Base-by-base conservation (phyloP, 2,329 filamentous ascomycete genomes). In the Beauveria bassiana region DNA sequence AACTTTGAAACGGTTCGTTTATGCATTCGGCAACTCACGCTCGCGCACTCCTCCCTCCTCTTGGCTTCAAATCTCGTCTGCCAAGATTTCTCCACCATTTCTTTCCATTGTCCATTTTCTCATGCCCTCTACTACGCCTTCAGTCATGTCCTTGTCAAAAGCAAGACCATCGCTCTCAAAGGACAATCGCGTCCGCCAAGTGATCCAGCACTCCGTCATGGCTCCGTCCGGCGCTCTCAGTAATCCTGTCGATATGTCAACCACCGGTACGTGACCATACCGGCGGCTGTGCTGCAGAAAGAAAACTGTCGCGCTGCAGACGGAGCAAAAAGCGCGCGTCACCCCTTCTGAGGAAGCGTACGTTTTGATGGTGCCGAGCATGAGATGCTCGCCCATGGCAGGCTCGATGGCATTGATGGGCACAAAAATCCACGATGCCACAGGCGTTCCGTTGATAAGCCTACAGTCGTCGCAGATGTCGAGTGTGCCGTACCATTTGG, bases 391-490 rank as follows among this genome's bases (percentile, higher is more conserved):
- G 20, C 70, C 68, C 16, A 80, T 67, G 4, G 66, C 64, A 4
- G 78, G 78, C 31, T 74, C 69, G 47, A 76, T 70, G 42, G 68
- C 61, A 2, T 66, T 64, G 3, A 73, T 68, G 0, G 79, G 78
- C 8, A 79, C 67, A 56, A 76, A 76, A 0, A 73, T 71, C 79
- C 79, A 81, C 9, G 72, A 72, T 2, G 74, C 65, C 20, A 76
- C 70, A 58, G 78, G 77, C 5, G 74, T 72, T 22, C 78, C 77
- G 24, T 72, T 71, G n/a, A 72, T 65, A 5, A 77, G 71, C 5
- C 79, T 73, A 62, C 78, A 80, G 67, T 81, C 78, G 54, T 72
- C 66, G 63, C 79, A 80, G 7, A 72, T 61, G 61, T 81, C 79
- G 20, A 77, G 65, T 1, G 65, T 66, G 1, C 71, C 78, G 34